Evolutionary conservation across 805 yeast genomes (phyloP).

Genomic region (Saccharomycodes ludwigii): DNA sequence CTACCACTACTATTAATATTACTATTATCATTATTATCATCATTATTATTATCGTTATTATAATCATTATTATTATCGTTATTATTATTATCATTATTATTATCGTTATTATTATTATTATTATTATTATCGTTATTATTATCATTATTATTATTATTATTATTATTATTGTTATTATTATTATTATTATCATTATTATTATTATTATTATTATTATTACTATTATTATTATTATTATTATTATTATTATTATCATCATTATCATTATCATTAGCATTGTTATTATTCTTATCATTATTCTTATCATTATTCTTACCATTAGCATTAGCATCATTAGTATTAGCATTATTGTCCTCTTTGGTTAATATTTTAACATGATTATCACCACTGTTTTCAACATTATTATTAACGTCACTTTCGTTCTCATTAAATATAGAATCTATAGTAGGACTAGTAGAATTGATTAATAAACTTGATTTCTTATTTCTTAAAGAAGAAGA

Average conservation of each 20-base stretch:
- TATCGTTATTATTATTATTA: not conserved
- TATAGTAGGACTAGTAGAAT: slow-evolving; percentile 6
- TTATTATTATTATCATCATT: not conserved
- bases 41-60: slow-evolving; percentile 1
- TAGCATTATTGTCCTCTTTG: no score
- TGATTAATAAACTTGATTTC: slow-evolving; percentile 24
- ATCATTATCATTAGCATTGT: not conserved
- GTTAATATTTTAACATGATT: no score
- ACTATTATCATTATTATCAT: not conserved
- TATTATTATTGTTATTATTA: slow-evolving; percentile 4
- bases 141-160: not conserved
- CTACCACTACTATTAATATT: slow-evolving; percentile 1
- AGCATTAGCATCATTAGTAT: no score
- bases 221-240: not conserved
- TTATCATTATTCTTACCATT: not conserved
- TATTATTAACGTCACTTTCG: not conserved
- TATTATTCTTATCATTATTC: not conserved
- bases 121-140: not conserved
- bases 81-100: not conserved
- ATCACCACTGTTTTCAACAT: not conserved
- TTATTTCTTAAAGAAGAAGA: slow-evolving; percentile 23
- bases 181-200: slow-evolving; percentile 3
- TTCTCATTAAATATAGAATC: no score
- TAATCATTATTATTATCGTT: slow-evolving; percentile 1
- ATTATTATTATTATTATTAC: not conserved